Percentiles rank a stretch among this genome's conserved stretches.
Conservation (phyloP, 306 rosid genomes). For the Malus sieversii region DNA sequence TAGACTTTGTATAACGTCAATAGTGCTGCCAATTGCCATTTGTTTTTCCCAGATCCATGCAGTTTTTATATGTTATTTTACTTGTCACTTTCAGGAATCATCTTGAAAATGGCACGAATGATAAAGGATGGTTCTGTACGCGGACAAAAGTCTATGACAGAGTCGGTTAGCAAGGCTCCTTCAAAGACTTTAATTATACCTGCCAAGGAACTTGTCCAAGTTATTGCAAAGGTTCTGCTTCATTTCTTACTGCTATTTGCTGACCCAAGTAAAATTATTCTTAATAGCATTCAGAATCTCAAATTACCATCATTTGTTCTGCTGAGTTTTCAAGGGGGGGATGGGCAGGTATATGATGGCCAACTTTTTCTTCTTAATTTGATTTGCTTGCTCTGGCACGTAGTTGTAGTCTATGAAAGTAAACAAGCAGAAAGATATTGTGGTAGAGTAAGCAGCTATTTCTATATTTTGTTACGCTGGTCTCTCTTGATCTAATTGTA, state of each 20-base stretch:
- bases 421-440: neutral
- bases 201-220: constrained; percentile 82
- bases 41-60: neutral
- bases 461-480: neutral
- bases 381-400: neutral
- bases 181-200: constrained; percentile 61
- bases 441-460: neutral
- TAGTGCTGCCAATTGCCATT: neutral
- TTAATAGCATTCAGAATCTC: neutral
- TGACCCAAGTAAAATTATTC: neutral
- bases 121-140: constrained; percentile 59
- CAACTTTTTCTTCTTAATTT: neutral
- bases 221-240: constrained; percentile 69
- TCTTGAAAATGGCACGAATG: constrained; percentile 79
- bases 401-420: neutral
- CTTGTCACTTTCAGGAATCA: constrained; percentile 48
- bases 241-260: constrained; percentile 12
- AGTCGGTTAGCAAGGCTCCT: constrained; percentile 56
- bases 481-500: constrained; percentile 9
- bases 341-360: too few species aligned
- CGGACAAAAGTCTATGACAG: constrained; percentile 59
- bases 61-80: constrained; percentile 1
- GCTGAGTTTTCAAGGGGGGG: neutral
- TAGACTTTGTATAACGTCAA: neutral
- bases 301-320: neutral